These are phyloP conservation scores for Plicaturopsis crispa DNA, from an alignment of 768 basidiomycete genomes.

Conservation along the genomic window DNA sequence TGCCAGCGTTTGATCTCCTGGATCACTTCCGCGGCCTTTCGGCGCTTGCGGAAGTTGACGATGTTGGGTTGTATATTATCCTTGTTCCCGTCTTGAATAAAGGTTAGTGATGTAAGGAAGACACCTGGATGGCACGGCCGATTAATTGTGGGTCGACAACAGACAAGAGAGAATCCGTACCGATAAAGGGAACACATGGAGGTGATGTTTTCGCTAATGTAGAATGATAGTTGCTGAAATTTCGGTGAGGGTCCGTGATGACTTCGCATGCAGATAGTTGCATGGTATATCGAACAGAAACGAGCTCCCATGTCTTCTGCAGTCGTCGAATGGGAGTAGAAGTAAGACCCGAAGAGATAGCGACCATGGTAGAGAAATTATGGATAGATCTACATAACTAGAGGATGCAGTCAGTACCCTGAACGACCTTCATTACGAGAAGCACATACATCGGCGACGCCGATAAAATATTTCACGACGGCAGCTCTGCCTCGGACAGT, in stretches of 20 bases:
- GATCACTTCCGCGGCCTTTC: slow-evolving; percentile 94
- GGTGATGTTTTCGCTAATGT: slow-evolving; percentile 77
- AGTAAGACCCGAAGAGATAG: slow-evolving; percentile 90
- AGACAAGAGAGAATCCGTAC: slow-evolving; percentile 32
- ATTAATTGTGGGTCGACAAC: slow-evolving; percentile 2
- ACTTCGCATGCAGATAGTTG: slow-evolving; percentile 77
- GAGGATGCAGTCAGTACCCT: slow-evolving; percentile 4
- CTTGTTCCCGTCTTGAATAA: slow-evolving; percentile 94
- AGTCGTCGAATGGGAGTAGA: slow-evolving; percentile 91
- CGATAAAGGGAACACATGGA: slow-evolving; percentile 95
- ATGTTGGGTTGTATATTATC: slow-evolving; percentile 75
- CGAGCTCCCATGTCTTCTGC: slow-evolving; percentile 90
- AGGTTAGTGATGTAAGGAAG: slow-evolving; percentile 90
- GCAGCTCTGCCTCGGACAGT: slow-evolving; percentile 78
- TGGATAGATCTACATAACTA: slow-evolving; percentile 64
- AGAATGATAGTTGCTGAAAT: slow-evolving; percentile 87
- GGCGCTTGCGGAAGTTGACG: slow-evolving; percentile 94
- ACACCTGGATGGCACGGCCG: slow-evolving; percentile 65
- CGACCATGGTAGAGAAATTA: slow-evolving; percentile 95
- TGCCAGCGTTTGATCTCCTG: slow-evolving; percentile 97
- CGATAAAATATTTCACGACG: slow-evolving; percentile 85
- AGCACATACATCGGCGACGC: slow-evolving; percentile 76
- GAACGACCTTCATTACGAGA: background rate
- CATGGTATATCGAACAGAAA: slow-evolving; percentile 65
- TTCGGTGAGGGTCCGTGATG: slow-evolving; percentile 89